phyloP scores from a whole-genome alignment of 1,284 basidiomycete species.

The Tausonia pullulans region DNA sequence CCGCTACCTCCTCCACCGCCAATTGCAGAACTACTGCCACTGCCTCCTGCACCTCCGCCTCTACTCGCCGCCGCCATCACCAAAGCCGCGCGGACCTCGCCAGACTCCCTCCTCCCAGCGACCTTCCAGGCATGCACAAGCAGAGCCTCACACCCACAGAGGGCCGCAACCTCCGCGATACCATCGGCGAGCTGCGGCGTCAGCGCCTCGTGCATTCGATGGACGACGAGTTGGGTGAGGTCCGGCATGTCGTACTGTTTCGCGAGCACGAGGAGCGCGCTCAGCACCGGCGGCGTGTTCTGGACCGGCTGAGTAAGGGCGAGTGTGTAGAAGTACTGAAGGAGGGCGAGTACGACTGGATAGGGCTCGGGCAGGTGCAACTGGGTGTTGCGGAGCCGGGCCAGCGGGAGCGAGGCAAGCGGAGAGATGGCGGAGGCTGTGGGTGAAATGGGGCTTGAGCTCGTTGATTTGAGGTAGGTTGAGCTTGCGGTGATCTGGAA shows the following conservation, averaged over 20 bases:
- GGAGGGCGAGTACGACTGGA: slow-evolving; percentile 70
- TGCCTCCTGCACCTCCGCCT: not conserved
- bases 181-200: slow-evolving; percentile 74
- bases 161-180: slow-evolving; percentile 83
- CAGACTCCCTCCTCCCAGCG: slow-evolving; percentile 30
- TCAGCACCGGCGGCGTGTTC: slow-evolving; percentile 75
- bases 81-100: not conserved
- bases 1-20: not conserved
- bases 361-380: slow-evolving; percentile 69
- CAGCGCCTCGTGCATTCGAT: slow-evolving; percentile 80
- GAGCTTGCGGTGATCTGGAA: no score
- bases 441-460: not conserved
- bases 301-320: slow-evolving; percentile 79
- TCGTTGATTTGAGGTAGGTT: no score
- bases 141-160: slow-evolving; percentile 75
- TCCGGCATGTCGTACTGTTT: slow-evolving; percentile 70
- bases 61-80: not conserved
- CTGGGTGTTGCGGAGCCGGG: slow-evolving; percentile 1
- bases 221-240: slow-evolving; percentile 65
- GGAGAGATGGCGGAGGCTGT: not conserved
- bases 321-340: slow-evolving; percentile 86
- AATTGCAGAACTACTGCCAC: not conserved
- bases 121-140: slow-evolving; percentile 73
- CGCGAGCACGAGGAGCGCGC: slow-evolving; percentile 71
- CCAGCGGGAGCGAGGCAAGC: not conserved